Conservation (phyloP, 1,139 yeast species). For the Lodderomyces theae region DNA sequence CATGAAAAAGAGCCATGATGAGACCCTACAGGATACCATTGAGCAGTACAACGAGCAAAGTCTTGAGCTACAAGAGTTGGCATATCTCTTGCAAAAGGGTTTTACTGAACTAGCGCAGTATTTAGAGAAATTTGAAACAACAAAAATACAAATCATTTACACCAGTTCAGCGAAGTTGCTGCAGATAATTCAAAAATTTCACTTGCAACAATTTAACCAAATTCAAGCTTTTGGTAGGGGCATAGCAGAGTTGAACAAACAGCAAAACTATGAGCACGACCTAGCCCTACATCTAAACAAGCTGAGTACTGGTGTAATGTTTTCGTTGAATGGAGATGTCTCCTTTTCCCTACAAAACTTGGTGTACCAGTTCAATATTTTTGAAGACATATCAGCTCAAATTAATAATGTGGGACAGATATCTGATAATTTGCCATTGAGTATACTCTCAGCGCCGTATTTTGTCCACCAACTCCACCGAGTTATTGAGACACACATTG, state of each 20-base stretch:
- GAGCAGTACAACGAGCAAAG: conserved; percentile 32
- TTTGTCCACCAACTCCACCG: neutral
- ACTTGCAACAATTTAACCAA: conserved; percentile 27
- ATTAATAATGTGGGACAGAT: neutral
- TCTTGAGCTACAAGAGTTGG: conserved; percentile 31
- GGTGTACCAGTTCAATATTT: conserved; percentile 38
- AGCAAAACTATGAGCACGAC: conserved; percentile 29
- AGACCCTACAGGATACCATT: conserved; percentile 29
- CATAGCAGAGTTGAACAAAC: conserved; percentile 24
- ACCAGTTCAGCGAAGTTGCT: conserved; percentile 35
- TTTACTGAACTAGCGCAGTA: conserved; percentile 22
- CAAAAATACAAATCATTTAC: conserved; percentile 35
- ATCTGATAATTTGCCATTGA: conserved; percentile 5
- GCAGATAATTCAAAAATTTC: conserved; percentile 32
- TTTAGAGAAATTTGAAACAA: conserved; percentile 37
- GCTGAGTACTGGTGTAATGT: conserved; percentile 41
- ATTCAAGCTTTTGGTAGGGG: conserved; percentile 27
- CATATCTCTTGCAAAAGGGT: conserved; percentile 31
- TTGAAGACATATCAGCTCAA: conserved; percentile 44
- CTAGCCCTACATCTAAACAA: conserved; percentile 22
- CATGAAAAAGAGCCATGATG: conserved; percentile 31
- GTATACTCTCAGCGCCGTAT: conserved; percentile 7
- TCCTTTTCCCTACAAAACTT: conserved; percentile 37
- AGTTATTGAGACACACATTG: neutral
- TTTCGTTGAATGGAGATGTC: conserved; percentile 13